These are phyloP conservation scores for Nitzschia sp. DNA, from an alignment of 108 stramenopile genomes.

Conservation along the genomic window DNA sequence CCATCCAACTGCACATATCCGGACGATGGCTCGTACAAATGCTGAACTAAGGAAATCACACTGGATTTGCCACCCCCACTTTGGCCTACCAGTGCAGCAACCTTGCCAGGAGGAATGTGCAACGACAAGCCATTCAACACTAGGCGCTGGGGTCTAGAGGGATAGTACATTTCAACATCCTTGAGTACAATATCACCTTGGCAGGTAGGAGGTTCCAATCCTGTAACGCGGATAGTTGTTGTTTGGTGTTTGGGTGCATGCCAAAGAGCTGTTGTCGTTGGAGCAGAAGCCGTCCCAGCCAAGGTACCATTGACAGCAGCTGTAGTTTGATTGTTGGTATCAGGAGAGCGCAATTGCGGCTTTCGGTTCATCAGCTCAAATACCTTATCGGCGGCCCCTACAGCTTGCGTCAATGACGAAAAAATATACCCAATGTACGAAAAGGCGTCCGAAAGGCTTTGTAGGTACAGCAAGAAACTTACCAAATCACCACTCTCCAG, in stretches of 20 bases:
- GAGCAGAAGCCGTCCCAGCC: neutral
- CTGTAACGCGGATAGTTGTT: slow-evolving; percentile 26
- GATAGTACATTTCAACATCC: slow-evolving; percentile 59
- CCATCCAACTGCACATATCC: slow-evolving; percentile 61
- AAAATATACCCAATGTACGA: slow-evolving; percentile 60
- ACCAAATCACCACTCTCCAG: slow-evolving; percentile 65
- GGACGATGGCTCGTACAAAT: slow-evolving; percentile 70
- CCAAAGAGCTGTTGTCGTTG: neutral
- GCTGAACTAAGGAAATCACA: slow-evolving; percentile 63
- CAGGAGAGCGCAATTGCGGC: slow-evolving; percentile 31
- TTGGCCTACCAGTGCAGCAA: slow-evolving; percentile 80
- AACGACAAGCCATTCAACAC: slow-evolving; percentile 56
- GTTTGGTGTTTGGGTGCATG: neutral
- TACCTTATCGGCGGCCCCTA: slow-evolving; percentile 80
- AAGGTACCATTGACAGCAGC: neutral
- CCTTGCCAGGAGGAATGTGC: slow-evolving; percentile 46
- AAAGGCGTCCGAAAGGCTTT: slow-evolving; percentile 57
- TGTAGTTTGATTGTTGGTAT: neutral
- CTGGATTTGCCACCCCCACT: slow-evolving; percentile 79
- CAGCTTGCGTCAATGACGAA: slow-evolving; percentile 54
- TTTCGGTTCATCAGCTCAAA: slow-evolving; percentile 67
- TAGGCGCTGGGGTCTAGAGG: slow-evolving; percentile 53
- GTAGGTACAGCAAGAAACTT: slow-evolving; percentile 62
- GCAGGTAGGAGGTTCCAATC: slow-evolving; percentile 45
- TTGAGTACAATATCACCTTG: slow-evolving; percentile 45